phyloP scores from a whole-genome alignment of 768 basidiomycete genomes.

The Strobilomyces echinocephalus region DNA sequence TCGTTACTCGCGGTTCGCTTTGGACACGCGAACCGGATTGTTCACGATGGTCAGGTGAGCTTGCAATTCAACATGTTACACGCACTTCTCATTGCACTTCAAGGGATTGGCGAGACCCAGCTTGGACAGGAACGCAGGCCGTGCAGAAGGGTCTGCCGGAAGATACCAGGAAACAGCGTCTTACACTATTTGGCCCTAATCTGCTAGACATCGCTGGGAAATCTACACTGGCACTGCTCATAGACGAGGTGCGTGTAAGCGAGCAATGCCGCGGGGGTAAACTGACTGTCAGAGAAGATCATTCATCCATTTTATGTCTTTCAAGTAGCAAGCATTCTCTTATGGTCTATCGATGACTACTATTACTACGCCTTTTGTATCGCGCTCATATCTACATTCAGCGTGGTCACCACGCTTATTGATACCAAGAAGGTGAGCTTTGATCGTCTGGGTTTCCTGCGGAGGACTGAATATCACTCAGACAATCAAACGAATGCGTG shows the following conservation, averaged over 20 bases:
- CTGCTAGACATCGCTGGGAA: conserved; percentile 89
- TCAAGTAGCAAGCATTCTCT: conserved; percentile 88
- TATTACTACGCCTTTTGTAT: conserved; percentile 98
- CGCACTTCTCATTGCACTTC: conserved; percentile 5
- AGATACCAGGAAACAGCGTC: conserved; percentile 56
- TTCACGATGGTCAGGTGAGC: conserved; percentile 76
- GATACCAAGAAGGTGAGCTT: conserved; percentile 81
- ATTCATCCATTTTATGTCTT: conserved; percentile 99
- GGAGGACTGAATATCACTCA: conserved; percentile 27
- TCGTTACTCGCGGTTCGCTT: conserved; percentile 84
- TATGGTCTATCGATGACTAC: conserved; percentile 96
- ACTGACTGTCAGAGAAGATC: conserved; percentile 43
- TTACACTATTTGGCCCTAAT: conserved; percentile 76
- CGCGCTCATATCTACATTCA: conserved; percentile 80
- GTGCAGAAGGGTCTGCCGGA: conserved; percentile 63
- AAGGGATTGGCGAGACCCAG: conserved; percentile 88
- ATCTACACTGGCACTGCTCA: conserved; percentile 65
- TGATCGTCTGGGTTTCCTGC: neutral
- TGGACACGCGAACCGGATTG: conserved; percentile 79
- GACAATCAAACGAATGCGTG: conserved; percentile 91
- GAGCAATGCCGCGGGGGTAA: neutral
- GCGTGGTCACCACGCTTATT: conserved; percentile 78
- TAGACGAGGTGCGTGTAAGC: conserved; percentile 73
- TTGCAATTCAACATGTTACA: neutral
- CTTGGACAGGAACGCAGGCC: conserved; percentile 57